phyloP scores from a whole-genome alignment of 345 rosid species.

The Salix koriyanagi region DNA sequence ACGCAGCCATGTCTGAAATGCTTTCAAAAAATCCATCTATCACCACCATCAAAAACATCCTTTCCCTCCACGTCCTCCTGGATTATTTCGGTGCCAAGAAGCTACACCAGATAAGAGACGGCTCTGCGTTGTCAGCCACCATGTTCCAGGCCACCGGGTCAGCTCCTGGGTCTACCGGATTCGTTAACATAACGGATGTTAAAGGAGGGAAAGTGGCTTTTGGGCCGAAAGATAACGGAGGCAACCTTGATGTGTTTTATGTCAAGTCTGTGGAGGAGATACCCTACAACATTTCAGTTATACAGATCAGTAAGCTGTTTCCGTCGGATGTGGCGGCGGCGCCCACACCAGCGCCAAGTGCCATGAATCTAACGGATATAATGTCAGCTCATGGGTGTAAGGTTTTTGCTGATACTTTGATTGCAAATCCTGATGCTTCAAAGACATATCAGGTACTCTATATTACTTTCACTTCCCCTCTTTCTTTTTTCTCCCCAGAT shows the following conservation, averaged over 20 bases:
- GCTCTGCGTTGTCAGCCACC: conserved; percentile 87
- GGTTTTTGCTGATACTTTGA: conserved; percentile 71
- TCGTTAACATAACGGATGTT: conserved; percentile 82
- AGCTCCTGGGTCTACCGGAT: conserved; percentile 75
- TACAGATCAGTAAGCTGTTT: conserved; percentile 75
- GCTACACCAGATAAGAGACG: conserved; percentile 86
- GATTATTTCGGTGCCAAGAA: conserved; percentile 91
- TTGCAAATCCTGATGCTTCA: conserved; percentile 53
- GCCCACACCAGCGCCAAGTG: conserved; percentile 73
- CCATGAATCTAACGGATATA: conserved; percentile 60
- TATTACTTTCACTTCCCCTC: not conserved
- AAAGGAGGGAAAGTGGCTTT: conserved; percentile 86
- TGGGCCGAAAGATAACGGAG: conserved; percentile 57
- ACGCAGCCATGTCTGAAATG: conserved; percentile 65
- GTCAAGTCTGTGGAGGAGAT: conserved; percentile 75
- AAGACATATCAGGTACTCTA: conserved; percentile 55
- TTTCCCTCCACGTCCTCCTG: conserved; percentile 82
- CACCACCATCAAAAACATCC: conserved; percentile 72
- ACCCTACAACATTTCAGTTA: conserved; percentile 81
- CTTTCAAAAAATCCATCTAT: conserved; percentile 58
- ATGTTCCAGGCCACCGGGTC: conserved; percentile 87
- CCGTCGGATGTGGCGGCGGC: conserved; percentile 75
- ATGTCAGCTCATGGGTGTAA: conserved; percentile 94
- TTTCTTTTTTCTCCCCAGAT: not conserved
- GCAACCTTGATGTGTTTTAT: conserved; percentile 43